Evolutionary conservation across 805 yeast genomes (phyloP).

Genomic region (Torulaspora gathmanii): DNA sequence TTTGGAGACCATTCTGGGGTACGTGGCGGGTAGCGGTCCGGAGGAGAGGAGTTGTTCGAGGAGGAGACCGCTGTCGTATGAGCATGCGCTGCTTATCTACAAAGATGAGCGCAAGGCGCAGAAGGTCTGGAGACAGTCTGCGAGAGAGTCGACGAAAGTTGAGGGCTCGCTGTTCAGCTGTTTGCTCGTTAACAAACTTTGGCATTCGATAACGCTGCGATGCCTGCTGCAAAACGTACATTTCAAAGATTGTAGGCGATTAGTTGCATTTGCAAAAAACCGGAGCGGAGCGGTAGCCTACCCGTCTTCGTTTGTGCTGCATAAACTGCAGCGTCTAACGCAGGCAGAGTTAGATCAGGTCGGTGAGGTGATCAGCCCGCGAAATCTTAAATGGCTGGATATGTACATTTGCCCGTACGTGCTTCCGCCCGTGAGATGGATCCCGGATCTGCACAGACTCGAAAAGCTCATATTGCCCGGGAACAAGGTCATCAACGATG

Average conservation of each 20-base stretch:
- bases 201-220: conserved; percentile 53
- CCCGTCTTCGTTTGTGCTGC: conserved; percentile 54
- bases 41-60: conserved; percentile 55
- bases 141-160: neutral
- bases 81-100: conserved; percentile 65
- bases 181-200: conserved; percentile 60
- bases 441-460: conserved; percentile 39
- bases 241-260: conserved; percentile 47
- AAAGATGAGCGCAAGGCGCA: conserved; percentile 48
- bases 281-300: conserved; percentile 19
- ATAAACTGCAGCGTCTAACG: conserved; percentile 53
- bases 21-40: conserved; percentile 61
- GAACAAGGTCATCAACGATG: conserved; percentile 55
- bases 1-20: conserved; percentile 52
- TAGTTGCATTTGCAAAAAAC: conserved; percentile 39
- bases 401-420: conserved; percentile 76
- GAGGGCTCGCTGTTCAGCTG: conserved; percentile 51
- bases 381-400: conserved; percentile 62
- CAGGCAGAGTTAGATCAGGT: conserved; percentile 53
- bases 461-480: conserved; percentile 62
- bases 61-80: conserved; percentile 62
- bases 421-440: conserved; percentile 49
- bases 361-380: conserved; percentile 40
- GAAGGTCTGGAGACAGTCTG: conserved; percentile 40
- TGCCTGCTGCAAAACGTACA: conserved; percentile 52